Base-by-base conservation (phyloP, 2,329 filamentous ascomycete genomes). In the Cryphonectria carpinicola region DNA sequence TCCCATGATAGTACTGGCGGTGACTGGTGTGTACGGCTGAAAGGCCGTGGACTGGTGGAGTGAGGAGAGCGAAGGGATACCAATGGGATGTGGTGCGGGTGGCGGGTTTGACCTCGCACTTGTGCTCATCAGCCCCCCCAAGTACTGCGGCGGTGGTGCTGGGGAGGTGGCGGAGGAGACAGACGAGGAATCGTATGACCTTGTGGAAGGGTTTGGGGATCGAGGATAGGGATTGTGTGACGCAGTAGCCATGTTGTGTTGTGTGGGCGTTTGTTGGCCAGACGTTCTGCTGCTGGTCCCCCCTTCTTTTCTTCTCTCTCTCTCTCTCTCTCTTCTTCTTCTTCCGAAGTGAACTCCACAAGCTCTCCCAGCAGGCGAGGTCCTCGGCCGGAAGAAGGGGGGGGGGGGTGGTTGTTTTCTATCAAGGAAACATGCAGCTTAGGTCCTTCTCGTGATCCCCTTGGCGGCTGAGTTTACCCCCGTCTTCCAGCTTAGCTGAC, bases 111-210 rank as follows among this genome's bases (percentile, higher is more conserved):
- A 79, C 76, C 87, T 84, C 70, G 84, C 81, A 74, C 83, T 86
- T 73, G 84, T 80, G 77, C 83, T 84, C 83, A 89, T 85, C 73
- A 87, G 79, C 68, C 84, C 85, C 74, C 84, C 81, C 64, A 87
- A 79, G 77, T 88, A 88, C 76, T 86, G 84, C 72, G 84, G 80
- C 70, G 85, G 82, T 69, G 85, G 84, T 74, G 85, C 85, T 65
- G 88, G 88, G 28, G 89, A 90, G 39, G 88, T 86, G 70, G 87
- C 85, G 70, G 88, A 89, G 37, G 88, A 89, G 75, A 89, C 87
- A 64, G 88, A 89, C 14, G 88, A 89, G 71, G 88, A 90, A 80
- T 89, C 87, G 84, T 89, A 90, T 74, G 88, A 89, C 79, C 85
- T 84, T 73, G 85, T 86, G 74, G 88, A 89, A 72, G 83, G 84